phyloP scores from a whole-genome alignment of 2,329 filamentous ascomycete genomes.

The Colletotrichum noveboracense region DNA sequence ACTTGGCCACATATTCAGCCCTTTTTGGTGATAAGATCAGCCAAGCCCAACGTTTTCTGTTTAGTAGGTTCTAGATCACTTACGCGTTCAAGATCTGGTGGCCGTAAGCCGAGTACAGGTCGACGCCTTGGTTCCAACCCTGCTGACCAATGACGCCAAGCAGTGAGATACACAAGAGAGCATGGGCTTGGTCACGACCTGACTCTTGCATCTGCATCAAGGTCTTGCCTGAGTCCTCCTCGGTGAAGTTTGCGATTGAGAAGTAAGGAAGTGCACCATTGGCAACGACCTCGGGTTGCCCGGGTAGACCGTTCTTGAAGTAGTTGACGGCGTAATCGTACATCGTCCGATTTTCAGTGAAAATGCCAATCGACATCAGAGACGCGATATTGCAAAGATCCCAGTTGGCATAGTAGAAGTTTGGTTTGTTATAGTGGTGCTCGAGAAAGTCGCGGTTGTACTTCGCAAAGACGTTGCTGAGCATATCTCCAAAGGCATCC shows the following conservation, averaged over 20 bases:
- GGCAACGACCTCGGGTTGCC: background rate
- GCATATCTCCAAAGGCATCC: background rate
- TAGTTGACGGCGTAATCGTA: background rate
- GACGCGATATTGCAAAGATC: background rate
- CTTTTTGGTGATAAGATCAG: background rate
- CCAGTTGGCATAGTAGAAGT: background rate
- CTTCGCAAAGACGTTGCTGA: background rate
- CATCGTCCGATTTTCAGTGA: background rate
- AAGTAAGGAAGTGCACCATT: background rate
- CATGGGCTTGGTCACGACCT: background rate
- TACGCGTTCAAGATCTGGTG: background rate
- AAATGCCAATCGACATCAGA: background rate
- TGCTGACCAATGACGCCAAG: background rate
- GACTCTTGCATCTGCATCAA: background rate
- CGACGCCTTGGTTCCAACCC: background rate
- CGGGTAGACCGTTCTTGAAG: background rate
- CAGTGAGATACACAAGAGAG: background rate
- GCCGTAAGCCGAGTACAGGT: background rate
- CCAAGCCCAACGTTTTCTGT: accelerated
- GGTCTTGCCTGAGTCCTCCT: background rate
- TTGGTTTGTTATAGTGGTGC: background rate
- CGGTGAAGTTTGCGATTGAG: background rate
- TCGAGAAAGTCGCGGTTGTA: background rate
- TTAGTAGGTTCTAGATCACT: accelerated
- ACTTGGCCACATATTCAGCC: background rate